phyloP scores from a whole-genome alignment of 2,329 filamentous ascomycete species.

The Aspergillus sp. region DNA sequence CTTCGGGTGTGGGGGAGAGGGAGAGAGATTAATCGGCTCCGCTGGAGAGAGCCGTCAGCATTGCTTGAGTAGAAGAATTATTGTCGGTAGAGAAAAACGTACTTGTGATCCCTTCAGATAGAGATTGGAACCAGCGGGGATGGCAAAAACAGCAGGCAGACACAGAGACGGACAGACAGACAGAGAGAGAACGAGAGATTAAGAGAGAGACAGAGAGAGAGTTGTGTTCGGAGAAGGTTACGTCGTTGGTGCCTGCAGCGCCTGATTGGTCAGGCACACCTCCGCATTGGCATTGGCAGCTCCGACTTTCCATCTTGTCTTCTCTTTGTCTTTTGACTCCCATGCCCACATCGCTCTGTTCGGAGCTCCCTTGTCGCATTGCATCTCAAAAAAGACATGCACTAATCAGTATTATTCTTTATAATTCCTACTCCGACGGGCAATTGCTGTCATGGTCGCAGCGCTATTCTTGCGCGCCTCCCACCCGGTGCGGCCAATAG shows the following conservation, averaged over 20 bases:
- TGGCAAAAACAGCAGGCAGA: neutral
- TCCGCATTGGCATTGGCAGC: conserved; percentile 11
- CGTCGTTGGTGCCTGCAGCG: conserved; percentile 17
- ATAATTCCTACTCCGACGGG: conserved; percentile 3
- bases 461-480: conserved; percentile 32
- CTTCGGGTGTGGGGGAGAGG: conserved; percentile 10
- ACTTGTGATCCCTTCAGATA: conserved; percentile 18
- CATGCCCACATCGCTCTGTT: neutral
- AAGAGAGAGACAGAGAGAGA: conserved; percentile 2
- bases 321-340: neutral
- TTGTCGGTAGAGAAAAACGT: conserved; percentile 3
- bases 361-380: neutral
- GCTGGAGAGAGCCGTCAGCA: conserved; percentile 13
- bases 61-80: neutral
- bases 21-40: conserved; percentile 16
- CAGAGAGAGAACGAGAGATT: conserved; percentile 2
- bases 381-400: neutral
- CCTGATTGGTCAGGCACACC: conserved; percentile 22
- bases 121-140: neutral
- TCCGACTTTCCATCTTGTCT: conserved; percentile 12
- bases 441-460: conserved; percentile 28
- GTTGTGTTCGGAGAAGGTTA: conserved; percentile 16
- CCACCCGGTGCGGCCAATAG: conserved; percentile 20
- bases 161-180: neutral
- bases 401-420: neutral